Percentiles rank a stretch among this genome's conserved stretches.
Evolutionary conservation across 1,139 yeast species (phyloP).

Genomic region (Candida sanyaensis): DNA sequence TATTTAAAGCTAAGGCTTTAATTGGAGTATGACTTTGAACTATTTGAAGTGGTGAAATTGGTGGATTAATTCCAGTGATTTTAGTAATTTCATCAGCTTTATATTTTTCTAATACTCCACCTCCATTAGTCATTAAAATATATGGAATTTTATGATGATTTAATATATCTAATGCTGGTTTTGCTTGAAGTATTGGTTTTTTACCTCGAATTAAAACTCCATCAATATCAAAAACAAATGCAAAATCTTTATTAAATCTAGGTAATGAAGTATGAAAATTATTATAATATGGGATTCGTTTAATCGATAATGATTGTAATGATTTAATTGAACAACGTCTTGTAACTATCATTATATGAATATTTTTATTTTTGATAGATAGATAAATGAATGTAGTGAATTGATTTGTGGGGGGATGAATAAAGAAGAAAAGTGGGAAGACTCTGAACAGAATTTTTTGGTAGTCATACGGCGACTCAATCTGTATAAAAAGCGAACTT

Average conservation of each 20-base stretch:
- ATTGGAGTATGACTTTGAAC: slow-evolving; percentile 94
- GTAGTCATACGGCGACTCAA: slow-evolving; percentile 1
- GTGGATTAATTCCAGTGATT: slow-evolving; percentile 40
- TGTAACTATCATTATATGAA: slow-evolving; percentile 3
- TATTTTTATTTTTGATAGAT: background rate
- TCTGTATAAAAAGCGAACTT: background rate
- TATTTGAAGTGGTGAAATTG: slow-evolving; percentile 63
- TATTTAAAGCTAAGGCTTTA: slow-evolving; percentile 51
- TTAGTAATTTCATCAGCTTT: slow-evolving; percentile 60
- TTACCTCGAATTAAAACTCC: slow-evolving; percentile 89
- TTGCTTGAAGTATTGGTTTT: slow-evolving; percentile 68
- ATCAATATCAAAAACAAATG: slow-evolving; percentile 58
- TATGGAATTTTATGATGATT: slow-evolving; percentile 67
- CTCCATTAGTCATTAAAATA: slow-evolving; percentile 89
- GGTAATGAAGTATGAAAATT: slow-evolving; percentile 4
- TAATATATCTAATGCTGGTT: slow-evolving; percentile 60
- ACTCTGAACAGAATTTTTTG: background rate
- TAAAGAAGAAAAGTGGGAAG: background rate
- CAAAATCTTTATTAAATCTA: slow-evolving; percentile 14
- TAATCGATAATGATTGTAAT: background rate
- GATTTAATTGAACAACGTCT: slow-evolving; percentile 2
- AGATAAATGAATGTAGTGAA: background rate
- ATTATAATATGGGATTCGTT: background rate
- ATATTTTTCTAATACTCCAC: slow-evolving; percentile 72
- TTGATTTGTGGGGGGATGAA: too few relatives aligned